These are phyloP conservation scores for Alternaria dauci DNA, from an alignment of 2,329 filamentous ascomycete species.

Conservation along the genomic window DNA sequence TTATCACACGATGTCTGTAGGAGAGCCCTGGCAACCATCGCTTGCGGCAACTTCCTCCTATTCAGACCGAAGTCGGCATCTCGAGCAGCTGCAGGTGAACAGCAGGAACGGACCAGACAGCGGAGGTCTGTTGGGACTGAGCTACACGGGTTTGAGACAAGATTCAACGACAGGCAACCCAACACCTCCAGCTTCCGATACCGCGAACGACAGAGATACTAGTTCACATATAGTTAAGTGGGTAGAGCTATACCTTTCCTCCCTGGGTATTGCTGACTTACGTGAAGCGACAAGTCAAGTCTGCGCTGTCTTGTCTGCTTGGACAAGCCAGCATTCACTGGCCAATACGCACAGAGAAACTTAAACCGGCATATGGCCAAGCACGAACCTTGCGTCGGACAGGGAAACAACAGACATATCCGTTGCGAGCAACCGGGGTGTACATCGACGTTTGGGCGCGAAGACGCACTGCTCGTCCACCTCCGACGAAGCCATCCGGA, in stretches of 20 bases:
- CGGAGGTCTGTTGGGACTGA: not conserved
- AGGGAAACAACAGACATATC: not conserved
- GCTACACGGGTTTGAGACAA: too few relatives aligned
- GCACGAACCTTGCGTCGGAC: rapidly evolving
- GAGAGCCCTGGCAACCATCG: not conserved
- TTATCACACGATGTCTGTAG: not conserved
- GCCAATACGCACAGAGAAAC: slow-evolving; percentile 6
- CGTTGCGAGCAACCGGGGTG: slow-evolving; percentile 3
- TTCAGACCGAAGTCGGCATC: not conserved
- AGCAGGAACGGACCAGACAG: not conserved
- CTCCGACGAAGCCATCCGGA: slow-evolving; percentile 6
- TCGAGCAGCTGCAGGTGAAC: not conserved
- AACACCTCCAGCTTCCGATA: not conserved
- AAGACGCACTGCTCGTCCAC: slow-evolving; percentile 5
- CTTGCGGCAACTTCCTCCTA: too few relatives aligned
- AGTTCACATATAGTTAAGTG: not conserved
- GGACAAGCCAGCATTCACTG: not conserved
- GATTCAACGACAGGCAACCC: not conserved
- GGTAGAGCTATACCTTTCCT: not conserved
- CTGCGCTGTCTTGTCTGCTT: not conserved
- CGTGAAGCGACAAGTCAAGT: not conserved
- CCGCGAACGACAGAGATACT: rapidly evolving
- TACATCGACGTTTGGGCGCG: not conserved
- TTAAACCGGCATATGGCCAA: slow-evolving; percentile 4
- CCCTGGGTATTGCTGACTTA: not conserved